A percentile compares a stretch with the other conserved stretches of the same genome.
Evolutionary conservation across 2,329 filamentous ascomycete species (phyloP).

Genomic region (Colletotrichum cereale): DNA sequence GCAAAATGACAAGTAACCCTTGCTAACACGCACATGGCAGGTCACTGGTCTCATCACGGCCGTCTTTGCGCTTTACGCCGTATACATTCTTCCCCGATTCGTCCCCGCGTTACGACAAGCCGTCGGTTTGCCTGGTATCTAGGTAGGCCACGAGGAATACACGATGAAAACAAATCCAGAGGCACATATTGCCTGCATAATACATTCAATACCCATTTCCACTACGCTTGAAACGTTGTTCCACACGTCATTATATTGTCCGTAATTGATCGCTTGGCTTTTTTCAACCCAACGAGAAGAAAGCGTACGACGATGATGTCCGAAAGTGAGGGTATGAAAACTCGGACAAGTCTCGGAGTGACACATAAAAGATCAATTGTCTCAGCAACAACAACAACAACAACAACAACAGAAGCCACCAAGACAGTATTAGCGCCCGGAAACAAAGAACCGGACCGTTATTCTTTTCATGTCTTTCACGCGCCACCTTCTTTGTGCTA

Average conservation of each 20-base stretch:
- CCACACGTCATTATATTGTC: not conserved
- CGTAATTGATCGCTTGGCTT: not conserved
- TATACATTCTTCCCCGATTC: conserved; percentile 66
- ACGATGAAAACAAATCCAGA: not conserved
- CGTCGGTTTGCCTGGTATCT: conserved; percentile 66
- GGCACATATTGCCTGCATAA: not conserved
- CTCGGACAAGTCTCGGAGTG: not conserved
- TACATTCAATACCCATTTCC: conserved; percentile 8
- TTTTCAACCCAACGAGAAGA: not conserved
- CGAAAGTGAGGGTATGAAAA: not conserved
- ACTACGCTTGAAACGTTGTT: not conserved
- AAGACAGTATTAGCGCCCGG: not conserved
- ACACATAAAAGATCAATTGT: too few relatives aligned
- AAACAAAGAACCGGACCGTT: not conserved
- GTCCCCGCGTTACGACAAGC: conserved; percentile 59
- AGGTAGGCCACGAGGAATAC: conserved; percentile 46
- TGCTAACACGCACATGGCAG: conserved; percentile 52
- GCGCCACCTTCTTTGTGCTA: not conserved
- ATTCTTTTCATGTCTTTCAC: not conserved
- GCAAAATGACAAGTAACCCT: not conserved
- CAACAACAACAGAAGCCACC: not conserved
- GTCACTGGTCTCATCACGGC: conserved; percentile 67
- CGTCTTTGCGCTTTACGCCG: conserved; percentile 58
- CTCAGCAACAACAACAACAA: too few relatives aligned
- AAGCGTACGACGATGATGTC: not conserved